phyloP scores from a whole-genome alignment of 768 basidiomycete species.

The Hygrophorus pudorinus region DNA sequence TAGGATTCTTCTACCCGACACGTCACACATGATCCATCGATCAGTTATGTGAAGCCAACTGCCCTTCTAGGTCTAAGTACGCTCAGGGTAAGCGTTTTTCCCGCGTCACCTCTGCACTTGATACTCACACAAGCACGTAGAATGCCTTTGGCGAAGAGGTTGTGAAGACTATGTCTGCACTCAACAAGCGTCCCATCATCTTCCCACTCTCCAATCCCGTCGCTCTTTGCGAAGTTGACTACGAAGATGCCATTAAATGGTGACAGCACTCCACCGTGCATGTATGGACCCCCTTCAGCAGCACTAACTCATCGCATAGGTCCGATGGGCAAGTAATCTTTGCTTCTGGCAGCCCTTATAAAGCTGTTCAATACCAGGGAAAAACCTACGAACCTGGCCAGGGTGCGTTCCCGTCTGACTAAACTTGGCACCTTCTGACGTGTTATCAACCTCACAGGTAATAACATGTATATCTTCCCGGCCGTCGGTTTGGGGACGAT shows the following conservation, averaged over 20 bases:
- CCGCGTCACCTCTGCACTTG: not conserved
- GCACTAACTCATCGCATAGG: conserved; percentile 23
- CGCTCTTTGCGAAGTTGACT: conserved; percentile 50
- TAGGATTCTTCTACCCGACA: too few relatives aligned
- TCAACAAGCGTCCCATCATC: conserved; percentile 66
- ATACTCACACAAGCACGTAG: conserved; percentile 13
- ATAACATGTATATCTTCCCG: conserved; percentile 70
- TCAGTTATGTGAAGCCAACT: conserved; percentile 59
- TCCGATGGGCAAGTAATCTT: conserved; percentile 60
- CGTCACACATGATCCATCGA: too few relatives aligned
- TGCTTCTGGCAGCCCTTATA: conserved; percentile 67
- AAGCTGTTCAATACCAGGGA: conserved; percentile 36
- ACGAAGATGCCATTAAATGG: conserved; percentile 50
- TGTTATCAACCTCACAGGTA: conserved; percentile 21
- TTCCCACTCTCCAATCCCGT: conserved; percentile 77
- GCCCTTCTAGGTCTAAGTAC: conserved; percentile 72
- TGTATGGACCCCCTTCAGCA: not conserved
- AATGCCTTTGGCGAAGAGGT: conserved; percentile 58
- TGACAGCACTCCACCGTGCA: conserved; percentile 13
- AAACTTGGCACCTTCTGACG: too few relatives aligned
- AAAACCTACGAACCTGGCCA: conserved; percentile 54
- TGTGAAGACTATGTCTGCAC: conserved; percentile 50
- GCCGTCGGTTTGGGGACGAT: conserved; percentile 56
- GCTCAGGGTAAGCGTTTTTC: conserved; percentile 25
- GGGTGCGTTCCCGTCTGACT: conserved; percentile 14